Base-by-base conservation (phyloP, 2,329 filamentous ascomycete genomes). In the Pyrenophora teres region DNA sequence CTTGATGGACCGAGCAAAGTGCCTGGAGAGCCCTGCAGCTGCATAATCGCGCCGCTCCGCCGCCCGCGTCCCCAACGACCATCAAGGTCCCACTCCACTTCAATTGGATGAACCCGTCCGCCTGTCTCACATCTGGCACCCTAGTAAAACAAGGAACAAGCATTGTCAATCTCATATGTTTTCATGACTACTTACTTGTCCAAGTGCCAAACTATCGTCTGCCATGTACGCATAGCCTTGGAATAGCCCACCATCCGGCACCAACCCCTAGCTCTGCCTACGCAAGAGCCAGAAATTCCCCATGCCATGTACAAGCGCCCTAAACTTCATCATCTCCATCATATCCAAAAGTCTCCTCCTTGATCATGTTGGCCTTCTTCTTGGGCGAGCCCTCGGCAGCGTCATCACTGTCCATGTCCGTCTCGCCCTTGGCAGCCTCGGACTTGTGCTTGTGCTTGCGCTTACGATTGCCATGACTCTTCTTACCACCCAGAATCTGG, bases 361-460 rank as follows among this genome's bases (percentile, higher is more conserved):
- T 45, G 9, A 35, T 32, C 10, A 6, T 16, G 7, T 50, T 40
- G 27, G 18, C 43, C 46, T 59, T 54, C 37, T 54, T 61, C 58
- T 60, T 62, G 19, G 52, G 57, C 5, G 52, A 50, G 15, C 46
- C 41, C 27, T 56, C 40, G 23, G 18, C 35, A 32, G 32, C 52
- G 16, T 23, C 45, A n/a, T 8, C 40, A 16, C 21, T 27, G n/a
- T 46, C 37, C 0, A 16, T 30, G 38, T 46, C 52, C 7, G 21
- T 46, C 21, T 12, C 33, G 6, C 8, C 41, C 6, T 51, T 39
- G 2, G 18, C 18, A 1, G 15, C 42, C 50, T 63, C 62, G 30
- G 46, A 31, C 54, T 60, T 63, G 35, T 60, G 59, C 56, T 67
- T 68, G 2, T 53, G 54, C 54, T 60, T 63, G 37, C 62, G 59